These are phyloP conservation scores for Sphagnum contortum DNA, from an alignment of 225 moss, liverwort and hornwort species.

Conservation along the genomic window DNA sequence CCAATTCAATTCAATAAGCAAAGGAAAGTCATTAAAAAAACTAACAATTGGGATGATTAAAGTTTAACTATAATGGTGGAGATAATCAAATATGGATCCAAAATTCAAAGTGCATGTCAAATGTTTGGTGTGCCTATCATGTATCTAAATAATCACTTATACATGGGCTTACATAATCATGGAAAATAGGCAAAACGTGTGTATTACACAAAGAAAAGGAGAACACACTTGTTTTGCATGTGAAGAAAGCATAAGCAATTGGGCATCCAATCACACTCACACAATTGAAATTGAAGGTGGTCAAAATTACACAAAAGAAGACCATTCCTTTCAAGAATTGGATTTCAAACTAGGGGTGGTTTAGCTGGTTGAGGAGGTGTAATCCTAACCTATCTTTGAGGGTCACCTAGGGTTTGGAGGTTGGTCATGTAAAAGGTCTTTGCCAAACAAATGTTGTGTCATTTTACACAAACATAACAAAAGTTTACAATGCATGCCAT, in stretches of 20 bases:
- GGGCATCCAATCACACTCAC: too few relatives aligned
- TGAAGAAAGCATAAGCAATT: too few relatives aligned
- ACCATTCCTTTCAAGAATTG: neutral
- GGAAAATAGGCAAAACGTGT: too few relatives aligned
- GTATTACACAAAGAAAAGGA: too few relatives aligned
- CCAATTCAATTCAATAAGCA: too few relatives aligned
- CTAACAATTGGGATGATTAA: too few relatives aligned
- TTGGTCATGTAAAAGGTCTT: neutral
- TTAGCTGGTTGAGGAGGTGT: neutral
- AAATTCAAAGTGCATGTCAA: too few relatives aligned
- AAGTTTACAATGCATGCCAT: neutral
- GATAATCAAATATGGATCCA: neutral
- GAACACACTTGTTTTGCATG: too few relatives aligned
- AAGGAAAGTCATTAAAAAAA: too few relatives aligned
- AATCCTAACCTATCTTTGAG: neutral
- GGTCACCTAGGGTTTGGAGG: neutral
- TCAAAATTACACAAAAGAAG: neutral
- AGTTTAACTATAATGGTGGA: neutral
- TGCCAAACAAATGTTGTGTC: neutral
- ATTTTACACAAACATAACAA: neutral
- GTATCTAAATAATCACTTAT: too few relatives aligned
- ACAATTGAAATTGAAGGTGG: neutral
- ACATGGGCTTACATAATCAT: too few relatives aligned
- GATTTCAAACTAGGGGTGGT: neutral
- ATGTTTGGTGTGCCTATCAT: too few relatives aligned